These are phyloP conservation scores for Gossypium sturtianum DNA, from an alignment of 345 rosid genomes.

Conservation along the genomic window DNA sequence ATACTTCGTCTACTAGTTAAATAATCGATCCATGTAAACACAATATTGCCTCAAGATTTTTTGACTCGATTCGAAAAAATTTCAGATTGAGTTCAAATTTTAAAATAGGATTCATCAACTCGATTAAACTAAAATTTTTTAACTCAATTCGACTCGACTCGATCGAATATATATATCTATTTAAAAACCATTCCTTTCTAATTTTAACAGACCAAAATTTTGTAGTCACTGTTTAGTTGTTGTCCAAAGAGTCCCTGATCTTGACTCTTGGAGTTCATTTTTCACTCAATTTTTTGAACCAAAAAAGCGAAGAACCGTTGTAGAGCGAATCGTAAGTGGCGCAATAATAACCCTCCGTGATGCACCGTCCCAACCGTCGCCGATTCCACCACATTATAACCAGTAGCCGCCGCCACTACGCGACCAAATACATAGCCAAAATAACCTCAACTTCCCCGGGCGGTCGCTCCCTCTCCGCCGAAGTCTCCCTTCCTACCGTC, in stretches of 20 bases:
- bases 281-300: background rate
- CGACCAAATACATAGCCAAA: constrained; percentile 70
- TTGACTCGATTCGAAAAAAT: too few species aligned
- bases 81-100: rapidly evolving
- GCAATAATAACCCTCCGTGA: background rate
- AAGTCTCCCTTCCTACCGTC: constrained; percentile 50
- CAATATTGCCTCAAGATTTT: too few species aligned
- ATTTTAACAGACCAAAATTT: background rate
- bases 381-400: background rate
- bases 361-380: background rate
- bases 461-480: constrained; percentile 73
- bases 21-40: too few species aligned
- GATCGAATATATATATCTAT: rapidly evolving
- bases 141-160: too few species aligned
- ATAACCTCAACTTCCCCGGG: constrained; percentile 70
- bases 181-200: too few species aligned
- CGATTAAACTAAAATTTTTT: too few species aligned
- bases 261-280: background rate
- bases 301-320: background rate
- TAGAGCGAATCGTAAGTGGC: background rate
- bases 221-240: background rate
- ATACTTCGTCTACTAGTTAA: too few species aligned
- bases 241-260: background rate
- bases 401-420: constrained; percentile 38
- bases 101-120: too few species aligned